Evolutionary conservation across 768 basidiomycete genomes (phyloP).

Genomic region (Kwoniella mangroviensis): DNA sequence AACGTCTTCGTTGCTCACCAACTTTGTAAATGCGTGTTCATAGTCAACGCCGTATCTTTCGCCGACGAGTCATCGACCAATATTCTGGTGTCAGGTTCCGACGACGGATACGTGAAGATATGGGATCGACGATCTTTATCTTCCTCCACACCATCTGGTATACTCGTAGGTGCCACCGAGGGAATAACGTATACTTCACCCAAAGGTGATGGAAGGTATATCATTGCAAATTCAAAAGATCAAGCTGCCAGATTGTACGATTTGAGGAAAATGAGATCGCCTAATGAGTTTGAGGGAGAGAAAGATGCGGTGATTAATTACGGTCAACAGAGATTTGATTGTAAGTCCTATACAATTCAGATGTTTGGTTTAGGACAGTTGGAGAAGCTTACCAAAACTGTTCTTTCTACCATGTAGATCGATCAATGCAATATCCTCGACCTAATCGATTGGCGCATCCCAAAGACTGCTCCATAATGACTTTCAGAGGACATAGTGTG

Average conservation of each 20-base stretch:
- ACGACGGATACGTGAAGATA: slow-evolving; percentile 92
- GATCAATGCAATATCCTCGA: slow-evolving; percentile 62
- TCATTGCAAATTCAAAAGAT: slow-evolving; percentile 95
- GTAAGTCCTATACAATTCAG: slow-evolving; percentile 65
- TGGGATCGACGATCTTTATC: slow-evolving; percentile 71
- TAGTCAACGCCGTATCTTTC: slow-evolving; percentile 89
- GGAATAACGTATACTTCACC: slow-evolving; percentile 90
- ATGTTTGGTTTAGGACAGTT: neutral
- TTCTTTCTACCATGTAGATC: slow-evolving; percentile 21
- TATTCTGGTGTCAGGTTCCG: slow-evolving; percentile 90
- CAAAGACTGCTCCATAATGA: slow-evolving; percentile 91
- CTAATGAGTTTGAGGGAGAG: slow-evolving; percentile 68
- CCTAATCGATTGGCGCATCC: slow-evolving; percentile 75
- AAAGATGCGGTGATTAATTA: slow-evolving; percentile 61
- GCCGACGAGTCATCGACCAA: slow-evolving; percentile 92
- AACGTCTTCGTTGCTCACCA: no score
- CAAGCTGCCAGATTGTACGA: slow-evolving; percentile 92
- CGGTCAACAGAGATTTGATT: slow-evolving; percentile 66
- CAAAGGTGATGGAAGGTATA: slow-evolving; percentile 93
- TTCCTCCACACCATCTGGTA: slow-evolving; percentile 79
- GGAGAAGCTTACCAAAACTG: no score
- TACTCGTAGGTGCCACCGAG: slow-evolving; percentile 92
- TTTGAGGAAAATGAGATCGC: slow-evolving; percentile 85
- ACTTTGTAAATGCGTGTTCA: neutral
- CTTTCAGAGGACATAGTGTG: slow-evolving; percentile 88